Percentiles rank a stretch among this genome's conserved stretches.
Conservation (phyloP, 192 early-diverging fungal species). For the Entomortierella beljakovae region DNA sequence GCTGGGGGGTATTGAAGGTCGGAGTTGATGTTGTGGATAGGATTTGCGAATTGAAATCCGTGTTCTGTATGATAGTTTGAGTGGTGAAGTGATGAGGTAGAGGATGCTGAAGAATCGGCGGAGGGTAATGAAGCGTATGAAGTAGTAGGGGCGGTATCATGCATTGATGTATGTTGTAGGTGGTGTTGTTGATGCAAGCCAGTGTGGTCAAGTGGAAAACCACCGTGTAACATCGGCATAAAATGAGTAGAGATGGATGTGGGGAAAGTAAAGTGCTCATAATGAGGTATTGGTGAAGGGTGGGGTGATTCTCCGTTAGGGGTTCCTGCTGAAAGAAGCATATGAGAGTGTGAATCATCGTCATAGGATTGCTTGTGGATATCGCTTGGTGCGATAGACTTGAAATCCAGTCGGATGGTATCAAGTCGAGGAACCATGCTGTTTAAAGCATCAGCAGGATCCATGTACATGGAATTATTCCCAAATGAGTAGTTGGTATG, state of each 20-base stretch:
- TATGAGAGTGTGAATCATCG: constrained; percentile 9
- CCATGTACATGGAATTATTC: constrained; percentile 44
- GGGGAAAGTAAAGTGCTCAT: constrained; percentile 44
- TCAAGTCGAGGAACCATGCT: constrained; percentile 44
- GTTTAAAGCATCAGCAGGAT: constrained; percentile 43
- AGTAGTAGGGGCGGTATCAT: constrained; percentile 15
- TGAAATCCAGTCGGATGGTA: constrained; percentile 47
- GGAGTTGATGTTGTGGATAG: background rate
- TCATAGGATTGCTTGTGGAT: constrained; percentile 40
- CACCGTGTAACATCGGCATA: constrained; percentile 22
- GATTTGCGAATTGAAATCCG: constrained; percentile 8
- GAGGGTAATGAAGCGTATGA: constrained; percentile 31
- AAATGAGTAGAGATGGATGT: constrained; percentile 47
- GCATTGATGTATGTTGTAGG: constrained; percentile 11
- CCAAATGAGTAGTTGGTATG: constrained; percentile 34
- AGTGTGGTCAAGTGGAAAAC: constrained; percentile 24
- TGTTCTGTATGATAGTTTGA: constrained; percentile 4
- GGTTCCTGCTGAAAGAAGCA: constrained; percentile 15
- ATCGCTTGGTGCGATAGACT: constrained; percentile 46
- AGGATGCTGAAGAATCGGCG: constrained; percentile 29
- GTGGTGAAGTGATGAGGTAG: constrained; percentile 17
- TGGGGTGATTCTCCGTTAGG: constrained; percentile 43
- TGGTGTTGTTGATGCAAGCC: constrained; percentile 19
- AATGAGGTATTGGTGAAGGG: constrained; percentile 47
- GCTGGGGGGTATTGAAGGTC: constrained; percentile 8